Evolutionary conservation across 1,284 basidiomycete species (phyloP).

Genomic region (Leccinum pachyderme): DNA sequence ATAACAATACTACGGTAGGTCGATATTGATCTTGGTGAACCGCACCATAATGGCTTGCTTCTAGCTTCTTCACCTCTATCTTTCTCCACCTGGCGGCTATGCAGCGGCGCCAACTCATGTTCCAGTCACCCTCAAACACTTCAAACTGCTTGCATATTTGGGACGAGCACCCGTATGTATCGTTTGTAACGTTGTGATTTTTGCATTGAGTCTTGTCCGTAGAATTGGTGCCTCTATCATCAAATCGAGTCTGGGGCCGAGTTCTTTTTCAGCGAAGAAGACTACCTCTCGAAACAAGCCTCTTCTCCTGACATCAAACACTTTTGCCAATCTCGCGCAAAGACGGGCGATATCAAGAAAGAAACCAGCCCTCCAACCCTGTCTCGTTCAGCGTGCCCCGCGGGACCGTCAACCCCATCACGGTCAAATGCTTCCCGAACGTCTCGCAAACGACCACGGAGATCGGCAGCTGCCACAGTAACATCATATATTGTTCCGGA

Average conservation of each 20-base stretch:
- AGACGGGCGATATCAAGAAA: slow-evolving; percentile 42
- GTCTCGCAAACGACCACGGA: slow-evolving; percentile 55
- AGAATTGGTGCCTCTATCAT: slow-evolving; percentile 54
- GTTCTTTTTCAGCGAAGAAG: slow-evolving; percentile 65
- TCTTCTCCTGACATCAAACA: slow-evolving; percentile 23
- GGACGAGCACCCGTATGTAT: slow-evolving; percentile 55
- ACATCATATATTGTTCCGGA: slow-evolving; percentile 65
- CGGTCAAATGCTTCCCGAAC: slow-evolving; percentile 20
- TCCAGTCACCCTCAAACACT: slow-evolving; percentile 72
- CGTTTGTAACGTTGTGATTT: not conserved
- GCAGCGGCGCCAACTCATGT: slow-evolving; percentile 39
- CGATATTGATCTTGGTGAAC: not conserved
- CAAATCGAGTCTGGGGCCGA: slow-evolving; percentile 62
- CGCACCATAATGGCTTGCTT: slow-evolving; percentile 1
- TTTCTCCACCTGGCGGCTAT: slow-evolving; percentile 34
- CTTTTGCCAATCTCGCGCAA: slow-evolving; percentile 23
- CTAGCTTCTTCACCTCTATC: slow-evolving; percentile 49
- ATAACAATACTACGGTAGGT: slow-evolving; percentile 54
- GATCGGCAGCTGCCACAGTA: slow-evolving; percentile 48
- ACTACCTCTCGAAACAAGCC: slow-evolving; percentile 47
- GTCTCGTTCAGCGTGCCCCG: slow-evolving; percentile 14
- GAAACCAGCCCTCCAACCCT: slow-evolving; percentile 36
- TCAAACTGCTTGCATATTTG: slow-evolving; percentile 64
- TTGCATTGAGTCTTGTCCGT: slow-evolving; percentile 2
- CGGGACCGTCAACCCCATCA: slow-evolving; percentile 10